Evolutionary conservation across 2,329 filamentous ascomycete genomes (phyloP).

Genomic region (Chaetomiaceae sp.): DNA sequence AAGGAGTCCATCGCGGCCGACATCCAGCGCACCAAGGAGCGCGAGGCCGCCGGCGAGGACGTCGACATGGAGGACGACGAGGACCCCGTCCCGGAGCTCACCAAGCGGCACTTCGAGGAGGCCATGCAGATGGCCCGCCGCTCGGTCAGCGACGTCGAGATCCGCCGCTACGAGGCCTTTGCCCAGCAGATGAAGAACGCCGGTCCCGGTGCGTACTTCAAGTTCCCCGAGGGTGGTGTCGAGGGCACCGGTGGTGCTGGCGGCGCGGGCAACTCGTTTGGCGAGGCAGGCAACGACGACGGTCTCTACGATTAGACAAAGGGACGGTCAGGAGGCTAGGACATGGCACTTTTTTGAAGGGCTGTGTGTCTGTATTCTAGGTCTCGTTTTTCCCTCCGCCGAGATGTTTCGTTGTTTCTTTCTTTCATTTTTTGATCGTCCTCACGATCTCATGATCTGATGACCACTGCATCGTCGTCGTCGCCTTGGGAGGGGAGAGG

Average conservation of each 20-base stretch:
- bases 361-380: too few species aligned
- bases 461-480: too few species aligned
- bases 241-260: slow-evolving; percentile 61
- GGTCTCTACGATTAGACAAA: slow-evolving; percentile 88
- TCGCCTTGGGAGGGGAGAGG: too few species aligned
- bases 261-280: slow-evolving; percentile 61
- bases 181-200: slow-evolving; percentile 99
- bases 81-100: slow-evolving; percentile 92
- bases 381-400: too few species aligned
- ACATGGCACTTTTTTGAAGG: too few species aligned
- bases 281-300: slow-evolving; percentile 87
- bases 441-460: too few species aligned
- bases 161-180: slow-evolving; percentile 96
- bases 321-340: too few species aligned
- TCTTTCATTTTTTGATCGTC: too few species aligned
- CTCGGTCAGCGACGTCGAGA: slow-evolving; percentile 94
- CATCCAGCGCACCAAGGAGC: slow-evolving; percentile 84
- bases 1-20: slow-evolving; percentile 89
- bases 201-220: slow-evolving; percentile 94
- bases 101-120: slow-evolving; percentile 96
- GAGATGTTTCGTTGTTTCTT: too few species aligned
- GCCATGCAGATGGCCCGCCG: slow-evolving; percentile 92
- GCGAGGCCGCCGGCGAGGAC: slow-evolving; percentile 76
- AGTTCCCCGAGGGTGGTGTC: slow-evolving; percentile 72
- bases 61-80: slow-evolving; percentile 83